Conservation (phyloP, 345 rosid genomes). For the Lumnitzera racemosa region DNA sequence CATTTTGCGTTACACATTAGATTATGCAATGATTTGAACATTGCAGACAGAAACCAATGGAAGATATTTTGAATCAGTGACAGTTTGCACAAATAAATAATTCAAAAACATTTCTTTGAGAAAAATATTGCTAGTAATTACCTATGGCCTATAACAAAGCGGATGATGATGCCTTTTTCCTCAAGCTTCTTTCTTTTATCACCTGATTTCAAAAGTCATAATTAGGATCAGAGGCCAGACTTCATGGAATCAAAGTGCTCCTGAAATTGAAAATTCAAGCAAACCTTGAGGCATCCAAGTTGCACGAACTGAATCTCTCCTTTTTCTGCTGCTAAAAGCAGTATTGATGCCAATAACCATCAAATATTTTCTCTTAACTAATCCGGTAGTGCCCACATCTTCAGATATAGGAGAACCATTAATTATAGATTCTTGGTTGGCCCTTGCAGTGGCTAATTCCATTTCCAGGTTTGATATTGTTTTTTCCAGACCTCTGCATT, state of each 20-base stretch:
- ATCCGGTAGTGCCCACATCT: conserved; percentile 25
- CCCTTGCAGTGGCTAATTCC: conserved; percentile 83
- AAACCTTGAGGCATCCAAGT: conserved; percentile 99
- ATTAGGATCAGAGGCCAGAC: too few species aligned
- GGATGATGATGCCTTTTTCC: conserved; percentile 92
- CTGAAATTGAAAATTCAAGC: neutral
- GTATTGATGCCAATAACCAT: conserved; percentile 93
- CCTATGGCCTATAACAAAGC: conserved; percentile 99
- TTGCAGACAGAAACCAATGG: too few species aligned
- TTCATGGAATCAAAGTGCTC: too few species aligned
- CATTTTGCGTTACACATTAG: too few species aligned
- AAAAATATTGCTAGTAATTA: conserved; percentile 10
- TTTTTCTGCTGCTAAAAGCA: conserved; percentile 92
- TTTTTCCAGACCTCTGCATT: conserved; percentile 60
- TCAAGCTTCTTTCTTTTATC: conserved; percentile 81
- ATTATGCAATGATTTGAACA: too few species aligned
- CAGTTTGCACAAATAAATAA: too few species aligned
- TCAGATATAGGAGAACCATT: conserved; percentile 69
- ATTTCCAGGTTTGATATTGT: conserved; percentile 72
- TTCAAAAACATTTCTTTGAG: too few species aligned
- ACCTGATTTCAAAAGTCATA: conserved; percentile 28
- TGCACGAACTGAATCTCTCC: conserved; percentile 90
- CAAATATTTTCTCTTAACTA: conserved; percentile 52
- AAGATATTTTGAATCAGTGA: too few species aligned
- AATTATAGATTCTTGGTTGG: conserved; percentile 72